Conservation (phyloP, 129 eudicot species). For the Oenanthe sinensis region DNA sequence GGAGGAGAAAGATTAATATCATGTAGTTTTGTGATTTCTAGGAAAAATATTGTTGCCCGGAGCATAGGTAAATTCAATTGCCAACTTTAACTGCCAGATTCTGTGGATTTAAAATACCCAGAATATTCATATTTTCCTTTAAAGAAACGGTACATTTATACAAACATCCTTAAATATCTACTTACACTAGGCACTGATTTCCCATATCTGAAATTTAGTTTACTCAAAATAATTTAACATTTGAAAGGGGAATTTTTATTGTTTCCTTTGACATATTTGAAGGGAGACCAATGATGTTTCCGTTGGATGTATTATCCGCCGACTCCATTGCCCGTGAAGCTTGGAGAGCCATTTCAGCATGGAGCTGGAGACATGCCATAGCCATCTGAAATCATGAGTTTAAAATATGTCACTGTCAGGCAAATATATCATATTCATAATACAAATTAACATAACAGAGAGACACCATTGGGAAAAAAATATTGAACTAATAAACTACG, state of each 20-base stretch:
- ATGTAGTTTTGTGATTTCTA: not conserved
- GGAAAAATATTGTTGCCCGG: not conserved
- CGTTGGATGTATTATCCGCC: constrained; percentile 25
- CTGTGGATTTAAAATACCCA: not conserved
- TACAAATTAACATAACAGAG: not conserved
- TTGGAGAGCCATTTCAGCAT: constrained; percentile 82
- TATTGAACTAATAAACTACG: not conserved
- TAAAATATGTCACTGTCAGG: not conserved
- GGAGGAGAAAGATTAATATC: no score
- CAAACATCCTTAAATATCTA: not conserved
- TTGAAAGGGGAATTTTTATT: constrained; percentile 39
- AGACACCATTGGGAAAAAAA: not conserved
- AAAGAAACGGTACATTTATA: not conserved
- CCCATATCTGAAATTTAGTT: not conserved
- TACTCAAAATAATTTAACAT: constrained; percentile 11
- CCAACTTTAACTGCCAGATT: not conserved
- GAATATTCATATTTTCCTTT: not conserved
- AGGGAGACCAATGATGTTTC: constrained; percentile 43
- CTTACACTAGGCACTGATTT: constrained; percentile 1
- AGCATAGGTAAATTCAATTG: not conserved
- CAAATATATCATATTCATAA: not conserved
- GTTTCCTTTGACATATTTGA: constrained; percentile 27
- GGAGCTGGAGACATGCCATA: constrained; percentile 83
- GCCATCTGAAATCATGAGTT: constrained; percentile 50
- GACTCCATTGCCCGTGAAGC: constrained; percentile 76